These are phyloP conservation scores for Phyllosticta citribraziliensis DNA, from an alignment of 2,329 filamentous ascomycete species.

Conservation along the genomic window DNA sequence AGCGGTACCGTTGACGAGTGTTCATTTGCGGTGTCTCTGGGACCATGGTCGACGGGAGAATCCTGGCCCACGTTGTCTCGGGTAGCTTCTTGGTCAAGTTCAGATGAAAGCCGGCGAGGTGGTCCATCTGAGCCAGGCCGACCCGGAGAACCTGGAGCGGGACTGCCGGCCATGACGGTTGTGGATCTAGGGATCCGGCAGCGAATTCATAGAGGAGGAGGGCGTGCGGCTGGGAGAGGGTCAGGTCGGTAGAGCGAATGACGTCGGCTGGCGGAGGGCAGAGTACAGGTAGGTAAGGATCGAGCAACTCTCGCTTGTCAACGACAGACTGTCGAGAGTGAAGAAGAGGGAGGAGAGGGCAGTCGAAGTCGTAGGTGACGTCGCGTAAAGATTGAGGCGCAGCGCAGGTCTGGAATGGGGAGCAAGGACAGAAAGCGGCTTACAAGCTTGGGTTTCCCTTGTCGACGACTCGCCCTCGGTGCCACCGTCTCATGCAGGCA, in stretches of 20 bases:
- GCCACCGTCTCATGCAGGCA: background rate
- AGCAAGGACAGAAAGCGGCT: background rate
- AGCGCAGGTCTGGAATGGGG: background rate
- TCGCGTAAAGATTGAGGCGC: background rate
- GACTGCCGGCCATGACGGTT: background rate
- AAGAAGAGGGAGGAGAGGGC: background rate
- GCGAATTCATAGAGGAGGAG: background rate
- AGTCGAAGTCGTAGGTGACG: background rate
- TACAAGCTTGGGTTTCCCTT: background rate
- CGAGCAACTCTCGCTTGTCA: background rate
- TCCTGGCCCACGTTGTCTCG: conserved; percentile 21
- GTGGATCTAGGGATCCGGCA: background rate
- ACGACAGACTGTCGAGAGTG: background rate
- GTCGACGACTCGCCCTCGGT: background rate
- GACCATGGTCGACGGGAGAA: conserved; percentile 18
- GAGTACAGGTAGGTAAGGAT: background rate
- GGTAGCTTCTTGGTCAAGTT: conserved; percentile 14
- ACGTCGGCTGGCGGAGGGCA: background rate
- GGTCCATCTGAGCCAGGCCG: background rate
- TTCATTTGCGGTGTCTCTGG: background rate
- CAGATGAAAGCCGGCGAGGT: conserved; percentile 6
- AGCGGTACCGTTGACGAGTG: background rate
- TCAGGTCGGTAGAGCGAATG: background rate
- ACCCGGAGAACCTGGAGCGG: background rate
- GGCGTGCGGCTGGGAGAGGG: background rate